Percentiles rank a stretch among this genome's conserved stretches.
Conservation (phyloP, 352 stramenopile species). For the Globisporangium acanthophoron region DNA sequence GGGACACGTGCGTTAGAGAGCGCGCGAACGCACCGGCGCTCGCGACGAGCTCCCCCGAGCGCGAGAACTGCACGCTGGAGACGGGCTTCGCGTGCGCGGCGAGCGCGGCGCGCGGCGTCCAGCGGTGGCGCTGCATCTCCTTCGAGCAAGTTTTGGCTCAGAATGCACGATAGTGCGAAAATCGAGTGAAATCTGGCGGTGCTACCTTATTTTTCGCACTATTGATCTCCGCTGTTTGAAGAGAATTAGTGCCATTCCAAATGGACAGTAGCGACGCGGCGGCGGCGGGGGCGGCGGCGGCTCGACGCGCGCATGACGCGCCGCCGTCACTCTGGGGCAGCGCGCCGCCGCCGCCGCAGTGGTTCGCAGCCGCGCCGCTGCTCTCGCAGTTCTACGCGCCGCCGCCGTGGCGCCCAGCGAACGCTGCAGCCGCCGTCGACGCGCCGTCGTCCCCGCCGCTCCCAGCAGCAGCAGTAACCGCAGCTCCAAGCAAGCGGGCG, state of each 20-base stretch:
- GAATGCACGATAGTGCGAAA: background rate
- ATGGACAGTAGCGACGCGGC: background rate
- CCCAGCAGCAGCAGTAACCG: background rate
- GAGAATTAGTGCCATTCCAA: no score
- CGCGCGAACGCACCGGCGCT: slow-evolving; percentile 40
- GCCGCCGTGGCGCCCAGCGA: background rate
- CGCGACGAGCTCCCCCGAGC: slow-evolving; percentile 43
- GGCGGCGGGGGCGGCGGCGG: no score
- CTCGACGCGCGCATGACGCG: background rate
- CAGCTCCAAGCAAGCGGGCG: background rate
- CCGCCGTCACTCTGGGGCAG: background rate
- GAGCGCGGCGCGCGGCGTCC: slow-evolving; percentile 7
- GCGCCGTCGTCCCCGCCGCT: background rate
- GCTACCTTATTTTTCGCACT: background rate
- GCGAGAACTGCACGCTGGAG: slow-evolving; percentile 71
- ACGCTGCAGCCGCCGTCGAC: background rate
- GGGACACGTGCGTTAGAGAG: background rate
- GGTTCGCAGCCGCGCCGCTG: slow-evolving; percentile 13
- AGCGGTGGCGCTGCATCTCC: background rate
- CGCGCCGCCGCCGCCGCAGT: slow-evolving; percentile 11
- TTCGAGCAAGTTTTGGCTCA: background rate
- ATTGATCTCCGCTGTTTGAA: background rate
- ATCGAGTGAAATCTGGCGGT: background rate
- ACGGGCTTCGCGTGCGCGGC: slow-evolving; percentile 62
- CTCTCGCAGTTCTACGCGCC: slow-evolving; percentile 12